Evolutionary conservation across 768 basidiomycete genomes (phyloP).

Genomic region (Gloeopeniophorella convolvens): DNA sequence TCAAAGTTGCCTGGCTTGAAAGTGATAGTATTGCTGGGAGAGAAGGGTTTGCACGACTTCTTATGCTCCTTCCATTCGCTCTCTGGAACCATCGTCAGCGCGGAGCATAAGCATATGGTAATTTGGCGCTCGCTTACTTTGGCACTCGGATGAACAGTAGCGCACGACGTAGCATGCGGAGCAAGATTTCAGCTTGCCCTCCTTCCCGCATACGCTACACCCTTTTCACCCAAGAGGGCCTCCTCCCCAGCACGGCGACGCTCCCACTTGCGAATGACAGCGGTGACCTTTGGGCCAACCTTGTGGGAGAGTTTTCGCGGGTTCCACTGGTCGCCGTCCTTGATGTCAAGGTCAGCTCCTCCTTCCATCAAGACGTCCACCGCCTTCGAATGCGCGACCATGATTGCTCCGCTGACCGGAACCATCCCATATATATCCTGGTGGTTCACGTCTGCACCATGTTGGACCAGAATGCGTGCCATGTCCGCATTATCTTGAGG

Average conservation of each 20-base stretch:
- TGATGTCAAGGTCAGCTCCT: slow-evolving; percentile 39
- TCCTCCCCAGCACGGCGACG: slow-evolving; percentile 39
- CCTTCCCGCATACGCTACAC: slow-evolving; percentile 36
- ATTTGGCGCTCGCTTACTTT: slow-evolving; percentile 35
- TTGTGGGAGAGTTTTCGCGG: too few species aligned
- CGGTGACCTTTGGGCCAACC: slow-evolving; percentile 37
- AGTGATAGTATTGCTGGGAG: slow-evolving; percentile 36
- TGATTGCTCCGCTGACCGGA: slow-evolving; percentile 32
- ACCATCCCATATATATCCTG: slow-evolving; percentile 45
- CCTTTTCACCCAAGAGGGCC: slow-evolving; percentile 37
- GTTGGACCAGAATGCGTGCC: slow-evolving; percentile 35
- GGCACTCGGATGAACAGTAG: slow-evolving; percentile 54
- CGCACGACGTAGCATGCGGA: too few species aligned
- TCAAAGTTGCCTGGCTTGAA: slow-evolving; percentile 38
- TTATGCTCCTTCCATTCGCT: slow-evolving; percentile 46
- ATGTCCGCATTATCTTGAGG: slow-evolving; percentile 27
- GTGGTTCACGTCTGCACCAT: slow-evolving; percentile 43
- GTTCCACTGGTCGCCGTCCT: too few species aligned
- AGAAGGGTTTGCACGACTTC: slow-evolving; percentile 39
- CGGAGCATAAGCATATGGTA: neutral
- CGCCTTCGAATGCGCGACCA: slow-evolving; percentile 6
- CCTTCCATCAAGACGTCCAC: slow-evolving; percentile 45
- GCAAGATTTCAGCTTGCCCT: too few species aligned
- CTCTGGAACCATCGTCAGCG: slow-evolving; percentile 27
- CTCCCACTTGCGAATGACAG: slow-evolving; percentile 40